Evolutionary conservation across 2,329 filamentous ascomycete genomes (phyloP), one percentile per base, ranked within the genome.

Genomic region (Microascus cirrosus): DNA sequence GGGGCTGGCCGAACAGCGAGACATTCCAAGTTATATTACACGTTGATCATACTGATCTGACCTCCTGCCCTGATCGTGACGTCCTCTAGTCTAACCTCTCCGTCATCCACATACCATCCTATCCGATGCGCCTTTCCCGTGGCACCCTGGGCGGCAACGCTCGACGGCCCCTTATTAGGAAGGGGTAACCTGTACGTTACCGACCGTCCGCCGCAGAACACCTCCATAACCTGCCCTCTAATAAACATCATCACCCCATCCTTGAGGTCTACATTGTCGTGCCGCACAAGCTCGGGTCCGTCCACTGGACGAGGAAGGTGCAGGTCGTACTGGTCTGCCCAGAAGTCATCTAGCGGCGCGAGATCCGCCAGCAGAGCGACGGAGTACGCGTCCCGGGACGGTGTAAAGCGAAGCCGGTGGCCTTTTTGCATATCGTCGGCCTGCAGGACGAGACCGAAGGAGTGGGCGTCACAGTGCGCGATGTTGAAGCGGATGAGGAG

Each of bases 261-360:
- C 25, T 61, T 51, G n/a, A 69, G 60, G 32, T 61, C 62, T 28
- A 70, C 62, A 39, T 60, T 59, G 10, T 68, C 66, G 55, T 70
- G 69, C 12, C 69, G 66, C 1, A 69, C 66, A 2, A 71, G 60
- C 28, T 71, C 69, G 10, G 69, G 69, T 0, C 69, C 69, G 53
- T 71, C 69, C 24, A 71, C 61, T 2, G 64, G 65, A 8, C 68
- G 64, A 5, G 66, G 66, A 18, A 69, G 62, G 32, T 70, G 62
- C 15, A 68, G 59, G 12, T 62, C 60, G 59, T 71, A 71, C 59
- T 70, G 70, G 54, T 71, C 69, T n/a, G 67, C 69, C 69, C 69
- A 71, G 60, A 71, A 71, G 60, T 71, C 69, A 60, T 71, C 69
- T 1, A 71, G 64, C 3, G 69, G 67, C 7, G 69, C 64, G 36